Conservation (phyloP, 495 filamentous ascomycete genomes). For the Arthonia radiata region DNA sequence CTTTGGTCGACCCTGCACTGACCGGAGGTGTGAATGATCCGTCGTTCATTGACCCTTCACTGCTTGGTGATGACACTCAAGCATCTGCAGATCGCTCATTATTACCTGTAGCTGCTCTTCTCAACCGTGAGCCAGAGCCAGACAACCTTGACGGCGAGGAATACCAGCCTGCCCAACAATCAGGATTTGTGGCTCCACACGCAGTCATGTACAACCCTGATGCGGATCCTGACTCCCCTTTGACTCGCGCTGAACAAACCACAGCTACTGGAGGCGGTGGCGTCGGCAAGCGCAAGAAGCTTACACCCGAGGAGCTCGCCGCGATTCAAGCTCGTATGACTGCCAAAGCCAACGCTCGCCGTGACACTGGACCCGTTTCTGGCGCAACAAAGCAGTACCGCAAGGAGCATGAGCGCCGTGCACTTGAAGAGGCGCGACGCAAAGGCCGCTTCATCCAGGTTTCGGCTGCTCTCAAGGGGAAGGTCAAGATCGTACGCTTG, state of each 20-base stretch:
- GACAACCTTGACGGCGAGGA: background rate
- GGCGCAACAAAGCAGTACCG: conserved; percentile 14
- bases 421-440: conserved; percentile 15
- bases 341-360: background rate
- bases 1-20: conserved; percentile 26
- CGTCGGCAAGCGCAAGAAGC: background rate
- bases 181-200: conserved; percentile 1
- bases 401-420: conserved; percentile 12
- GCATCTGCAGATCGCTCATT: too few species aligned
- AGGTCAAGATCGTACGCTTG: conserved; percentile 12
- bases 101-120: too few species aligned
- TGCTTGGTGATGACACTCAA: too few species aligned
- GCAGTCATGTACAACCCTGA: conserved; percentile 1
- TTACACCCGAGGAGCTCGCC: too few species aligned
- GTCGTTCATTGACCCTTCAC: too few species aligned
- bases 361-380: conserved; percentile 6
- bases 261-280: conserved; percentile 1
- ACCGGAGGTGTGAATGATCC: conserved; percentile 1
- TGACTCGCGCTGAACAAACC: conserved; percentile 2
- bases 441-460: conserved; percentile 14
- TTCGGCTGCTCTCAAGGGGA: conserved; percentile 11
- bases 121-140: too few species aligned
- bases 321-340: too few species aligned
- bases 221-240: conserved; percentile 1
- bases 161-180: background rate